These are phyloP conservation scores for Phytopythium kandeliae DNA, from an alignment of 352 stramenopile genomes.

Conservation along the genomic window DNA sequence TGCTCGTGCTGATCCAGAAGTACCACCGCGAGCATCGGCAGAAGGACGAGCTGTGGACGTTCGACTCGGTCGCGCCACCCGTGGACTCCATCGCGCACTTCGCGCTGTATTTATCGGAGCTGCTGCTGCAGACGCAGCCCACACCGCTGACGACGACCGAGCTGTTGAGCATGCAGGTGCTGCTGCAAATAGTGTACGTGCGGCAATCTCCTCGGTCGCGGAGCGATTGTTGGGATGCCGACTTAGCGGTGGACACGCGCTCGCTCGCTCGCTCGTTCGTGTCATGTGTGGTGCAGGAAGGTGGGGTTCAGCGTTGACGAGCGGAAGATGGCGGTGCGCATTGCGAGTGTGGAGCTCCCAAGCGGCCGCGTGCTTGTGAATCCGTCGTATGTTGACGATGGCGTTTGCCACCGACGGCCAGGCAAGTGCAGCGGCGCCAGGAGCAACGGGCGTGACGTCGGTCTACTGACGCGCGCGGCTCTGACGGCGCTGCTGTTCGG, in stretches of 20 bases:
- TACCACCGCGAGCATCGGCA: conserved; percentile 67
- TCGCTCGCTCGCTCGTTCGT: not conserved
- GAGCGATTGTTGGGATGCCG: not conserved
- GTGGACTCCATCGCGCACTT: conserved; percentile 82
- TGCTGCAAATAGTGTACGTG: conserved; percentile 83
- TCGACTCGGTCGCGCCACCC: conserved; percentile 49
- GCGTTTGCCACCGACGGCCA: not conserved
- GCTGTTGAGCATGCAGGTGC: conserved; percentile 61
- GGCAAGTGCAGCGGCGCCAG: not conserved
- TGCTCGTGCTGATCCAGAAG: conserved; percentile 80
- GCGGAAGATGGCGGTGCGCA: conserved; percentile 24
- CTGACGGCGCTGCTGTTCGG: conserved; percentile 50
- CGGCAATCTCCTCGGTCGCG: not conserved
- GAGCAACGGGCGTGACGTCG: conserved; percentile 10
- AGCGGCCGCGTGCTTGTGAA: conserved; percentile 35
- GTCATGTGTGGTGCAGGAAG: conserved; percentile 18
- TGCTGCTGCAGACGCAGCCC: conserved; percentile 34
- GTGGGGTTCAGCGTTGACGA: conserved; percentile 36
- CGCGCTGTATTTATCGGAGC: conserved; percentile 64
- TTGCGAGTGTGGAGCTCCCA: conserved; percentile 25
- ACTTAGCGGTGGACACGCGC: too few relatives aligned
- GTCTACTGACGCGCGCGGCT: conserved; percentile 32
- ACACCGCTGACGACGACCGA: conserved; percentile 51
- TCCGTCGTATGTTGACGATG: conserved; percentile 3
- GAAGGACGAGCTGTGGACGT: conserved; percentile 41